These are phyloP conservation scores for Limonium bicolor DNA, from an alignment of 148 eudicot species.

Conservation along the genomic window DNA sequence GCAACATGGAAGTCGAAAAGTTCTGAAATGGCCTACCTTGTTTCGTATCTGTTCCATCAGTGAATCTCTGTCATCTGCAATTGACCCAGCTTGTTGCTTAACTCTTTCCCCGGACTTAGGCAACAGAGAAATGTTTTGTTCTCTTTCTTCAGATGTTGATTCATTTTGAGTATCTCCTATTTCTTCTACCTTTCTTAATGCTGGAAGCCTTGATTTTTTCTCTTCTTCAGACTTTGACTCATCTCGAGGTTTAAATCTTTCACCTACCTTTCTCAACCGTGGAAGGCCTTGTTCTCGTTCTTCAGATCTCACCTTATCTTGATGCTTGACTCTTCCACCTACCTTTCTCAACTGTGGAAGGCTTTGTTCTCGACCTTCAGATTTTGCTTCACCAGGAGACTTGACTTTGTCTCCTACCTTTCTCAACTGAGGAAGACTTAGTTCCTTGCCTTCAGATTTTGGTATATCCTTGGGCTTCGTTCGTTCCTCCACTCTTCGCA, in stretches of 20 bases:
- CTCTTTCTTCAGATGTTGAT: constrained; percentile 48
- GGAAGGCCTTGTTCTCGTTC: constrained; percentile 22
- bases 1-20: no score
- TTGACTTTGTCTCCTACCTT: constrained; percentile 40
- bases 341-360: constrained; percentile 65
- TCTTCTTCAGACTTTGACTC: constrained; percentile 34
- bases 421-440: constrained; percentile 11
- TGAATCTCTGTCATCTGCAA: constrained; percentile 56
- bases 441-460: neutral
- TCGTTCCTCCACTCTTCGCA: constrained; percentile 50
- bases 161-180: constrained; percentile 20
- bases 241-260: constrained; percentile 22
- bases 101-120: no score
- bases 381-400: constrained; percentile 27
- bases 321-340: constrained; percentile 35
- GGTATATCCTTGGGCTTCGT: constrained; percentile 15
- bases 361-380: constrained; percentile 46
- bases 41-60: constrained; percentile 77
- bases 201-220: constrained; percentile 10
- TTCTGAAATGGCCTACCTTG: no score
- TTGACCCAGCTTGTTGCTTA: no score
- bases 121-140: no score
- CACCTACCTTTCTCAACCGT: constrained; percentile 27
- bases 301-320: constrained; percentile 22
- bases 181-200: constrained; percentile 30